A percentile compares a stretch with the other conserved stretches of the same genome.
Conservation (phyloP, 495 filamentous ascomycete species). For the Trypethelium eluteriae region DNA sequence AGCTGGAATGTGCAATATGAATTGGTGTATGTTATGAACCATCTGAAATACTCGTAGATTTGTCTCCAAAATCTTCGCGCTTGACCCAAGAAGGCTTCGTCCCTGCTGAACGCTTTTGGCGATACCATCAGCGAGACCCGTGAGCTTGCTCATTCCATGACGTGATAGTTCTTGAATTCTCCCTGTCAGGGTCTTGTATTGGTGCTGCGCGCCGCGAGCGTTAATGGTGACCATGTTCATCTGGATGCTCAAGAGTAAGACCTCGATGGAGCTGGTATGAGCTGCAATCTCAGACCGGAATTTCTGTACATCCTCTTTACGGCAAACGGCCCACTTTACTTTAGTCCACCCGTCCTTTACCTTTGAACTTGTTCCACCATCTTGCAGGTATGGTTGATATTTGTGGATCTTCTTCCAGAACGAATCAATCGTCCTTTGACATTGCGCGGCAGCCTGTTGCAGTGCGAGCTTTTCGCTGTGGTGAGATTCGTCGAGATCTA, state of each 20-base stretch:
- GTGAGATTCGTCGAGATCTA: conserved; percentile 24
- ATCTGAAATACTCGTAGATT: neutral
- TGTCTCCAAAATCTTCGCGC: neutral
- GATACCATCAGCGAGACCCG: neutral
- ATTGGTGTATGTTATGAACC: conserved; percentile 21
- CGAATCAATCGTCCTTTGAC: conserved; percentile 30
- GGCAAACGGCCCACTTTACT: neutral
- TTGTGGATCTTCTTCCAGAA: conserved; percentile 26
- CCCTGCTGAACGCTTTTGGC: neutral
- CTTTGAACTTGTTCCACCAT: neutral
- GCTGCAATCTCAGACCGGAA: neutral
- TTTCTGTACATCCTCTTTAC: neutral
- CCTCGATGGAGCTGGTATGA: neutral
- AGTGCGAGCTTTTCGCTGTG: conserved; percentile 20
- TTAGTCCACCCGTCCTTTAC: neutral
- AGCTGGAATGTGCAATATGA: conserved; percentile 24
- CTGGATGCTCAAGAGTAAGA: neutral
- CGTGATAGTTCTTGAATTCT: neutral
- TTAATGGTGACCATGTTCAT: neutral
- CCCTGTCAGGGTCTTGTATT: neutral
- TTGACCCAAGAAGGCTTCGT: neutral
- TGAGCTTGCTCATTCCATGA: neutral
- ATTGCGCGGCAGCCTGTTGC: conserved; percentile 27
- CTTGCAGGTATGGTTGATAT: conserved; percentile 27
- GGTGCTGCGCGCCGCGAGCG: too few relatives aligned